Conservation (phyloP, 1,139 yeast genomes). For the Zhuliangozyma parablackwelliae region DNA sequence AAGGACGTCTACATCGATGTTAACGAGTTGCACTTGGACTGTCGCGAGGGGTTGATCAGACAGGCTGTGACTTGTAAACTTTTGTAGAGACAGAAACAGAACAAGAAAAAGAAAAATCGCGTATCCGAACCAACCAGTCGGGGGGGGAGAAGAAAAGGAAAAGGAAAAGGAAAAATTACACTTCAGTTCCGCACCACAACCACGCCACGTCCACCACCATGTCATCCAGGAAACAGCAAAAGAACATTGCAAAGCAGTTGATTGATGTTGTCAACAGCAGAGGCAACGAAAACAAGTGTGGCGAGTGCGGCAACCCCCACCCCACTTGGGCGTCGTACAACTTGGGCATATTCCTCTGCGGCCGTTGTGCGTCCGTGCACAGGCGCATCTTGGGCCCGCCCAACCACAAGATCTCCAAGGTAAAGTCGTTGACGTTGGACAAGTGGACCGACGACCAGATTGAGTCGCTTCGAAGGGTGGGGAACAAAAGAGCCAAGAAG, state of each 20-base stretch:
- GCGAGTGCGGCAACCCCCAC: constrained; percentile 61
- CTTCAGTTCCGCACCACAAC: not conserved
- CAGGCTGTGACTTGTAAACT: not conserved
- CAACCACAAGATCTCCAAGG: constrained; percentile 48
- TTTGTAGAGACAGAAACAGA: too few relatives aligned
- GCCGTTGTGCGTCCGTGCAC: constrained; percentile 76
- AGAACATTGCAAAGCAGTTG: constrained; percentile 33
- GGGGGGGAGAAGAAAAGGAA: not conserved
- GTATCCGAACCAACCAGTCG: not conserved
- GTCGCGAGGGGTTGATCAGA: not conserved
- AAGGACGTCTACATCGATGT: constrained; percentile 2
- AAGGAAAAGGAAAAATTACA: not conserved
- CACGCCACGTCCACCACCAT: constrained; percentile 1
- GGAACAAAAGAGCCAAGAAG: constrained; percentile 60
- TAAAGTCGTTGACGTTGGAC: constrained; percentile 80
- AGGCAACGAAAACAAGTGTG: constrained; percentile 57
- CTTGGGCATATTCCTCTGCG: constrained; percentile 67
- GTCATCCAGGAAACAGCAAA: constrained; percentile 9
- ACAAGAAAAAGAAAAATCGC: not conserved
- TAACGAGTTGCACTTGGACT: not conserved
- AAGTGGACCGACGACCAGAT: constrained; percentile 65
- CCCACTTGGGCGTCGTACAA: constrained; percentile 56
- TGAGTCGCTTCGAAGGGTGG: constrained; percentile 53
- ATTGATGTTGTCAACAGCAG: constrained; percentile 39
- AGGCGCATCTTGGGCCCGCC: constrained; percentile 62